Percentiles rank a stretch among this genome's conserved stretches.
These are phyloP conservation scores for Stephania japonica DNA, from an alignment of 164 flowering plant genomes.

Conservation along the genomic window DNA sequence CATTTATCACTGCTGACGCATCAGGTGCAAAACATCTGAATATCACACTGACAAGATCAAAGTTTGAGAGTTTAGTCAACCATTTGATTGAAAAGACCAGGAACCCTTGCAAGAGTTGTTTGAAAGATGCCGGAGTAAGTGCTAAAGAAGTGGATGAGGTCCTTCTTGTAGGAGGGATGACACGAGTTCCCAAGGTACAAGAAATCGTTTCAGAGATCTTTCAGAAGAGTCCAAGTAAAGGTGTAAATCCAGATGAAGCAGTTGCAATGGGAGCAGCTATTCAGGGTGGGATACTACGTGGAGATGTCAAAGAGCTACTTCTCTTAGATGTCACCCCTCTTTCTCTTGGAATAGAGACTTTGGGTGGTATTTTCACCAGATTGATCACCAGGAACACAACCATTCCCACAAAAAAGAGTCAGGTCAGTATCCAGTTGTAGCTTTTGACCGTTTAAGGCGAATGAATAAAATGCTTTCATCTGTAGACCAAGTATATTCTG, in stretches of 20 bases:
- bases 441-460: neutral
- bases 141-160: slow-evolving; percentile 64
- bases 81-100: slow-evolving; percentile 54
- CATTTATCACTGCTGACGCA: slow-evolving; percentile 67
- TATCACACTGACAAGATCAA: slow-evolving; percentile 57
- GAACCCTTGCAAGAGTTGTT: slow-evolving; percentile 53
- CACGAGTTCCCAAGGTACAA: slow-evolving; percentile 70
- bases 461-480: neutral
- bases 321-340: slow-evolving; percentile 67
- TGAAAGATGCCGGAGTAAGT: slow-evolving; percentile 62
- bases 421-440: slow-evolving; percentile 26
- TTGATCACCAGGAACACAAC: slow-evolving; percentile 60
- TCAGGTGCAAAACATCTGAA: slow-evolving; percentile 71
- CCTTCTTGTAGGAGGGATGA: slow-evolving; percentile 75
- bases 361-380: slow-evolving; percentile 64
- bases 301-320: slow-evolving; percentile 67
- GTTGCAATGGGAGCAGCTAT: slow-evolving; percentile 83
- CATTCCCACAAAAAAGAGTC: slow-evolving; percentile 62
- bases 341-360: slow-evolving; percentile 68
- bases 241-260: slow-evolving; percentile 75
- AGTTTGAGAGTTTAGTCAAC: slow-evolving; percentile 52
- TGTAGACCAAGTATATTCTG: too few relatives aligned
- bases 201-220: slow-evolving; percentile 52
- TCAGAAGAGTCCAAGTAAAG: slow-evolving; percentile 66
- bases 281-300: slow-evolving; percentile 69